A percentile compares a stretch with the other conserved stretches of the same genome.
phyloP scores from a whole-genome alignment of 2,329 filamentous ascomycete genomes.

The Parastagonospora avenae region DNA sequence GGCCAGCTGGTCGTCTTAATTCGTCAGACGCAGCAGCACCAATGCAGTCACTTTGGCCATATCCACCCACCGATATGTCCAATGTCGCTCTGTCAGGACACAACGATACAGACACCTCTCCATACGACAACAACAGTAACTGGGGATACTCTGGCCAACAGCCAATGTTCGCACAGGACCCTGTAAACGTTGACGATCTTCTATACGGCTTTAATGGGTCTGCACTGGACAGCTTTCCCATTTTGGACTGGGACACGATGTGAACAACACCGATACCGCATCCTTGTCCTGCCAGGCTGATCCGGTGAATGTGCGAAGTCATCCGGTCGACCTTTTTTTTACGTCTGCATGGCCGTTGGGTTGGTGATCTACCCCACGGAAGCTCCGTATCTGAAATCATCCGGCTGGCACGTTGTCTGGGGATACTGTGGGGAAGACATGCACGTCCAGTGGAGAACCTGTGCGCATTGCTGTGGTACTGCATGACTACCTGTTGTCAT shows the following conservation, averaged over 20 bases:
- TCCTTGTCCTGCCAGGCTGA: background rate
- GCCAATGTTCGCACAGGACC: constrained; percentile 15
- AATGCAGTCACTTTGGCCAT: constrained; percentile 9
- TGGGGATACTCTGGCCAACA: constrained; percentile 18
- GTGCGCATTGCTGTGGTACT: too few relatives aligned
- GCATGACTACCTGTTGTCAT: too few relatives aligned
- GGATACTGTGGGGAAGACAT: too few relatives aligned
- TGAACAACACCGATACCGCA: background rate
- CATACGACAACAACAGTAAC: constrained; percentile 16
- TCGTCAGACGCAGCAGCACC: constrained; percentile 1
- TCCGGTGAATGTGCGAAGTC: too few relatives aligned
- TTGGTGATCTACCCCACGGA: too few relatives aligned
- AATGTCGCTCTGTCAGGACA: background rate
- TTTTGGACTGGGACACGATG: constrained; percentile 21
- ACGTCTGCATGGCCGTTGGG: too few relatives aligned
- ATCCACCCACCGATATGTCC: constrained; percentile 3
- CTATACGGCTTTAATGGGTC: constrained; percentile 35
- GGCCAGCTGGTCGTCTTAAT: constrained; percentile 5
- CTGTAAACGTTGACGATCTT: constrained; percentile 28
- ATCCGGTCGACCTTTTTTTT: too few relatives aligned
- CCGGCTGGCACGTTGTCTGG: too few relatives aligned
- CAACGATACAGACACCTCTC: constrained; percentile 1
- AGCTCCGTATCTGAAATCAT: too few relatives aligned
- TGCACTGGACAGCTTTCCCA: constrained; percentile 28
- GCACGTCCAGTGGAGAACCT: too few relatives aligned